Conservation (phyloP, 140 eudicot species). For the Bidens hawaiensis region DNA sequence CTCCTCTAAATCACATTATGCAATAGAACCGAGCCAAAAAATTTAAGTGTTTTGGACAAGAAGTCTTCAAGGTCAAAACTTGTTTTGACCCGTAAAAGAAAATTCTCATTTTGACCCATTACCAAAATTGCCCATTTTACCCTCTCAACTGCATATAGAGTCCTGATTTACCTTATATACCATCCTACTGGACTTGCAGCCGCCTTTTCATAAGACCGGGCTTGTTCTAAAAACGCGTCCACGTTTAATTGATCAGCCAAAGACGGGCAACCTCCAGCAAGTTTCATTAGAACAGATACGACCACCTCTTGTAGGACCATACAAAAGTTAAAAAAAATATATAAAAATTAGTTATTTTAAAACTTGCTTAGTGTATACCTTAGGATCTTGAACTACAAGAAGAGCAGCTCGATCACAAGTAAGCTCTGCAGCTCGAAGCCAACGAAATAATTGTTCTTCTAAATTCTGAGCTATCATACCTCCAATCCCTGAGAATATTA, state of each 20-base stretch:
- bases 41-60: not conserved
- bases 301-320: conserved; percentile 92
- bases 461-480: conserved; percentile 79
- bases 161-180: conserved; percentile 67
- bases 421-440: conserved; percentile 98
- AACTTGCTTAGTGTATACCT: conserved; percentile 45
- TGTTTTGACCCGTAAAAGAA: not conserved
- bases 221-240: conserved; percentile 98
- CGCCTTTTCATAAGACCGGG: conserved; percentile 92
- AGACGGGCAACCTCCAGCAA: conserved; percentile 98
- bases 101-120: not conserved
- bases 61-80: too few relatives aligned
- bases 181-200: conserved; percentile 91
- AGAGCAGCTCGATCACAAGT: conserved; percentile 99
- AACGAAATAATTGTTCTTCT: conserved; percentile 88
- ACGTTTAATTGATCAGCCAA: conserved; percentile 93
- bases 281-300: conserved; percentile 92
- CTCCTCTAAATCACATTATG: not conserved
- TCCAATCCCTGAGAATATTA: conserved; percentile 64
- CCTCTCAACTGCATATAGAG: not conserved
- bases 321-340: conserved; percentile 3
- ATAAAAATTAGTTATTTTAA: not conserved
- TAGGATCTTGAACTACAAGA: conserved; percentile 96
- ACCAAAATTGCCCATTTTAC: not conserved
- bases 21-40: not conserved